A percentile compares a stretch with the other conserved stretches of the same genome.
These are phyloP conservation scores for Rhipidocladum racemiflorum DNA, from an alignment of 176 grass and related monocot genomes.

Conservation along the genomic window DNA sequence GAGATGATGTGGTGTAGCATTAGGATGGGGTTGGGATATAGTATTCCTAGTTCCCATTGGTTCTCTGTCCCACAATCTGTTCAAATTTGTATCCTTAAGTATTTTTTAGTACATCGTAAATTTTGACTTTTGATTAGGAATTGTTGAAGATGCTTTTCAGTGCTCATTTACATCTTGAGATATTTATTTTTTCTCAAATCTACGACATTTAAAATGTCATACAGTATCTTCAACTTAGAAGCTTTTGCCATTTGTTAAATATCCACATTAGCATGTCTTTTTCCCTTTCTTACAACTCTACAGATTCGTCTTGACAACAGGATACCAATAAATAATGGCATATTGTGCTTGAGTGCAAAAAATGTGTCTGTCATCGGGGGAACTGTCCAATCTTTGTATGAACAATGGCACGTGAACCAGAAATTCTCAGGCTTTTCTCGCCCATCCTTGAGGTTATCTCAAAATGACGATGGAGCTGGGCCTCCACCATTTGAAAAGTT, in stretches of 20 bases:
- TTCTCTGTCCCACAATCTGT: not conserved
- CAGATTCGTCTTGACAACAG: conserved; percentile 74
- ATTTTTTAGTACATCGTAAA: not conserved
- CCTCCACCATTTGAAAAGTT: conserved; percentile 90
- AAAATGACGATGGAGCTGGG: conserved; percentile 61
- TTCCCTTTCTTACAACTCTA: not conserved
- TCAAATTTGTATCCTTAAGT: not conserved
- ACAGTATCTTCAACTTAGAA: not conserved
- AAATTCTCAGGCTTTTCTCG: conserved; percentile 72
- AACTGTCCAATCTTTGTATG: conserved; percentile 65
- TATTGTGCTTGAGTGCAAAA: conserved; percentile 71
- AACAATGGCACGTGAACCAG: conserved; percentile 89
- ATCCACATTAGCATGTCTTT: not conserved
- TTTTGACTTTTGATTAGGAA: not conserved
- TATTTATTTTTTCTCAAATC: not conserved
- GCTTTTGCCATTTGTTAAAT: not conserved
- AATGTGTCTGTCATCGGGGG: conserved; percentile 62
- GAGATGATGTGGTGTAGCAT: not conserved
- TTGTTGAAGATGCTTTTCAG: not conserved
- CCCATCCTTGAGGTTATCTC: conserved; percentile 50
- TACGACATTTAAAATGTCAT: not conserved
- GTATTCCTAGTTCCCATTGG: not conserved
- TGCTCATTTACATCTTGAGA: not conserved
- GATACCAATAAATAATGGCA: conserved; percentile 62
- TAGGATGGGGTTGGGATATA: not conserved